Evolutionary conservation across 768 basidiomycete species (phyloP).

Genomic region (Gyrodon lividus): DNA sequence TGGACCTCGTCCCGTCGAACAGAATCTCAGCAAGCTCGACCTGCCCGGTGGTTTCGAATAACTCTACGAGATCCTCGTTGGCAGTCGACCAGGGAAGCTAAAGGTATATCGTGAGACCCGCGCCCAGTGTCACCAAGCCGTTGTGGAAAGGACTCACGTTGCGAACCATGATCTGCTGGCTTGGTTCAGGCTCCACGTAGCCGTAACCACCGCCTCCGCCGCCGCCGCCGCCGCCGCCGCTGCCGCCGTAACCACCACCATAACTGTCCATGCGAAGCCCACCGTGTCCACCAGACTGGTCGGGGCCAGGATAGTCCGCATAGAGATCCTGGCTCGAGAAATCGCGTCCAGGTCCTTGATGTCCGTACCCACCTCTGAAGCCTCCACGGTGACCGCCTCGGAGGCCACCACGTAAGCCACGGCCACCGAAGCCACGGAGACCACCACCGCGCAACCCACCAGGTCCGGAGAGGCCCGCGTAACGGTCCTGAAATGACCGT

Average conservation of each 20-base stretch:
- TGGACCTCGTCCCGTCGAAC: conserved; percentile 88
- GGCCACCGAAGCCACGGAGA: conserved; percentile 53
- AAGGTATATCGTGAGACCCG: background rate
- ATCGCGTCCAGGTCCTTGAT: conserved; percentile 51
- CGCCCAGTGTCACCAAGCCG: background rate
- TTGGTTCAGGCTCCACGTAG: conserved; percentile 72
- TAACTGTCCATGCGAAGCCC: conserved; percentile 37
- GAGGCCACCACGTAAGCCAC: conserved; percentile 51
- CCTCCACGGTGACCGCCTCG: conserved; percentile 53
- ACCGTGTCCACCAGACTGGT: conserved; percentile 47
- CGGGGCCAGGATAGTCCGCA: conserved; percentile 90
- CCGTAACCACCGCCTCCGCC: conserved; percentile 25
- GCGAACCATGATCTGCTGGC: conserved; percentile 96
- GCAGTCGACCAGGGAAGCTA: conserved; percentile 99
- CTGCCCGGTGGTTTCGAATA: conserved; percentile 96
- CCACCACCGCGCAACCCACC: conserved; percentile 57
- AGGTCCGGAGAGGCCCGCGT: conserved; percentile 77
- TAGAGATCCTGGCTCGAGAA: conserved; percentile 90
- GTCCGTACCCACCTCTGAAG: conserved; percentile 57
- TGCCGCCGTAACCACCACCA: conserved; percentile 39
- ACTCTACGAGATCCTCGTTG: conserved; percentile 95
- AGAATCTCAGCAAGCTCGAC: conserved; percentile 95
- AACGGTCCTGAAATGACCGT: conserved; percentile 66
- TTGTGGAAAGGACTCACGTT: conserved; percentile 66
- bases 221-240: conserved; percentile 24